Evolutionary conservation across 139 green algal genomes (phyloP).

Genomic region (Nannochloris sp.): DNA sequence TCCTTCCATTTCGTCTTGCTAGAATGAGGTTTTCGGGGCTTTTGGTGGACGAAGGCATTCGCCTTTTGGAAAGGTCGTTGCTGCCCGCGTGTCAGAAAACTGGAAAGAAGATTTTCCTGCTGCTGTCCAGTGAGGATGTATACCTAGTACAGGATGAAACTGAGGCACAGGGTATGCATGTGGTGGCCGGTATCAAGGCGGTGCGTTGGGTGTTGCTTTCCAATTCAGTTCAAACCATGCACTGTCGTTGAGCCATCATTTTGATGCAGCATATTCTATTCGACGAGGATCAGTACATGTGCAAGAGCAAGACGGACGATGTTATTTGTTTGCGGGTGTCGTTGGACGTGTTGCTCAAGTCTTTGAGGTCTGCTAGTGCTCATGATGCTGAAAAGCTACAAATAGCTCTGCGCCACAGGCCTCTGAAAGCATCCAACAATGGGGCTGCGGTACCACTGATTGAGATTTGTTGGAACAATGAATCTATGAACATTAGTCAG

Average conservation of each 20-base stretch:
- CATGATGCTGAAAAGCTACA: constrained; percentile 27
- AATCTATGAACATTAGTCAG: constrained; percentile 44
- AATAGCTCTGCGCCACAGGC: constrained; percentile 23
- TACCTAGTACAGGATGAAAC: constrained; percentile 52
- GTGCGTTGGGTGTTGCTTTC: constrained; percentile 7
- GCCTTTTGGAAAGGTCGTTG: constrained; percentile 47
- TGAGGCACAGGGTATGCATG: constrained; percentile 58
- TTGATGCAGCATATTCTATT: constrained; percentile 12
- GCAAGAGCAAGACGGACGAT: constrained; percentile 52
- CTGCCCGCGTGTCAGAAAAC: constrained; percentile 71
- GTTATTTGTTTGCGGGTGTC: constrained; percentile 64
- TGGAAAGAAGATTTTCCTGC: constrained; percentile 60
- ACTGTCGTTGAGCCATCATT: neutral
- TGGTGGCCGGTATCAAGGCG: constrained; percentile 26
- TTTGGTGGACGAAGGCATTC: constrained; percentile 43
- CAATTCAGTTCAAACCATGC: neutral
- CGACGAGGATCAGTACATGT: constrained; percentile 29
- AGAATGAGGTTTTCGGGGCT: constrained; percentile 59
- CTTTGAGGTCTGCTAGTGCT: constrained; percentile 31
- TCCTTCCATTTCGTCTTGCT: neutral
- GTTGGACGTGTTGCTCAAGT: constrained; percentile 56
- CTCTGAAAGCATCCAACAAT: neutral
- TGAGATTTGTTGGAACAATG: constrained; percentile 41
- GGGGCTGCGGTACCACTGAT: constrained; percentile 41
- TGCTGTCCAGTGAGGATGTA: constrained; percentile 48